phyloP scores from a whole-genome alignment of 2,329 filamentous ascomycete genomes.

The Gyromitra esculenta region DNA sequence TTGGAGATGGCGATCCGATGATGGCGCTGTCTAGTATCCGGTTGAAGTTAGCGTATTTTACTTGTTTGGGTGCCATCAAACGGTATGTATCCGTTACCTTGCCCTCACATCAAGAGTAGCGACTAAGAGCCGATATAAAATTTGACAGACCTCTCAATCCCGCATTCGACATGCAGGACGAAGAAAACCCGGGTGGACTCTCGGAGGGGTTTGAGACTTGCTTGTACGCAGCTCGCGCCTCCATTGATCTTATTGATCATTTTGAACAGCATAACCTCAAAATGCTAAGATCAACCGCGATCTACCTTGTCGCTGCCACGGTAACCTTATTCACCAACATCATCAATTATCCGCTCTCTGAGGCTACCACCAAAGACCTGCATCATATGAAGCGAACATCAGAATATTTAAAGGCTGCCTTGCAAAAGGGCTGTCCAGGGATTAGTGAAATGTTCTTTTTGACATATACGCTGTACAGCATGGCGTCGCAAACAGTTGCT shows the following conservation, averaged over 20 bases:
- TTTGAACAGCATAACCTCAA: not conserved
- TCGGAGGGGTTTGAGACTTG: conserved; percentile 2
- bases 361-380: not conserved
- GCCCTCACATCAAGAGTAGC: not conserved
- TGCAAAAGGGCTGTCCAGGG: not conserved
- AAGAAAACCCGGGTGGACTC: not conserved
- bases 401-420: not conserved
- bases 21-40: not conserved
- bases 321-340: conserved; percentile 30
- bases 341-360: conserved; percentile 24
- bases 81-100: conserved; percentile 2
- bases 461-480: conserved; percentile 21
- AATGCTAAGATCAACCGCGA: conserved; percentile 9
- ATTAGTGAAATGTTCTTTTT: conserved; percentile 24
- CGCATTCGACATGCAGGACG: conserved; percentile 27
- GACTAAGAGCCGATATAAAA: not conserved
- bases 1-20: not conserved
- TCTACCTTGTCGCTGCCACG: conserved; percentile 8
- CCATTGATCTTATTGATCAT: conserved; percentile 5
- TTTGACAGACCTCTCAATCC: conserved; percentile 27
- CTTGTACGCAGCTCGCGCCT: conserved; percentile 20
- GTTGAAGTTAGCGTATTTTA: conserved; percentile 17
- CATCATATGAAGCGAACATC: not conserved
- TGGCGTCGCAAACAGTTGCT: conserved; percentile 21
- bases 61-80: conserved; percentile 35